A percentile compares a stretch with the other conserved stretches of the same genome.
Evolutionary conservation across 257 asterid genomes (phyloP).

Genomic region (Solanum rostratum): DNA sequence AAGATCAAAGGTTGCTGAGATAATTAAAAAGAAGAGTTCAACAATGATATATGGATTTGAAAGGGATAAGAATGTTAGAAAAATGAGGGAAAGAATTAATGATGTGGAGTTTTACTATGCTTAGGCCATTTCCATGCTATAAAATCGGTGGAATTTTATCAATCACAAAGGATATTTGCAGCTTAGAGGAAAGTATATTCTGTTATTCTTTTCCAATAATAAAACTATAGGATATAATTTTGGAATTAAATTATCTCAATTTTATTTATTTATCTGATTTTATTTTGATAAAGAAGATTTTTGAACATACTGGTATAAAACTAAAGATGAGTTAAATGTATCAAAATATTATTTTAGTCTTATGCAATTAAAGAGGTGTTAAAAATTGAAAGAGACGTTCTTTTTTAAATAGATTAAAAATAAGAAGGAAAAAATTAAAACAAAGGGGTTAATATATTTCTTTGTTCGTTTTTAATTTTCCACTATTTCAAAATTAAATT

Average conservation of each 20-base stretch:
- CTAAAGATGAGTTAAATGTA: no score
- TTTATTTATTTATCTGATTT: no score
- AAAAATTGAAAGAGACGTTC: no score
- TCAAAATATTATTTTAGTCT: no score
- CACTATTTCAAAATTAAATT: no score
- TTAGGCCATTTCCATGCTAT: background rate
- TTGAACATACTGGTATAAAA: no score
- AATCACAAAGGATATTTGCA: slow-evolving; percentile 20
- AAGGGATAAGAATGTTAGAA: background rate
- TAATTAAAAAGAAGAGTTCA: background rate
- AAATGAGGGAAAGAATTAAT: background rate
- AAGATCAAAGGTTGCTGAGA: background rate
- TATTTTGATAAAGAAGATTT: no score
- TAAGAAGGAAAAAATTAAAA: no score
- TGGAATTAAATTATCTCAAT: background rate
- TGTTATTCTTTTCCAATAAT: background rate
- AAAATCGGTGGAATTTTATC: background rate
- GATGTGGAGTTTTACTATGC: background rate
- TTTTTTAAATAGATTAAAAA: no score
- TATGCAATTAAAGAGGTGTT: no score
- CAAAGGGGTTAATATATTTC: no score
- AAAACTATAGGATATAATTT: background rate
- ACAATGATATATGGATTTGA: background rate
- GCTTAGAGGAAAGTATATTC: slow-evolving; percentile 71
- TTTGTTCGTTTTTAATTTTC: no score